Conservation (phyloP, 768 basidiomycete species). For the Sarcomyxa edulis region DNA sequence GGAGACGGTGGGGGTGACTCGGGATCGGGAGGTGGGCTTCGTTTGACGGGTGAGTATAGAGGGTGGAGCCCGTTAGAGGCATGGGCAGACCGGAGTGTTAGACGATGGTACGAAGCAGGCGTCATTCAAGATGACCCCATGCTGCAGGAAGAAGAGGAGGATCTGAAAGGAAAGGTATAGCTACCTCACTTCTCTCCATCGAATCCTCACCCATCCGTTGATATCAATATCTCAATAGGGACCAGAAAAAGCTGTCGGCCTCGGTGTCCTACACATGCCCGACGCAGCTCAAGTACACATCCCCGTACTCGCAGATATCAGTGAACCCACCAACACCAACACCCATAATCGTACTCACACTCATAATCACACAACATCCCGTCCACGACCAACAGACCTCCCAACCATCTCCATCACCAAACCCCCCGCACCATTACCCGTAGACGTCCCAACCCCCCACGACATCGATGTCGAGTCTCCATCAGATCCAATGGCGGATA, state of each 20-base stretch:
- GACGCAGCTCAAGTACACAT: slow-evolving; percentile 53
- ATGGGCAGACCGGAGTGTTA: slow-evolving; percentile 85
- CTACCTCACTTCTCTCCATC: slow-evolving; percentile 1
- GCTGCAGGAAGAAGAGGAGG: slow-evolving; percentile 27
- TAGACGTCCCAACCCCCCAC: slow-evolving; percentile 59
- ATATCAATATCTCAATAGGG: too few relatives aligned
- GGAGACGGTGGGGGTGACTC: slow-evolving; percentile 77
- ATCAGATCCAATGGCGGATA: slow-evolving; percentile 35
- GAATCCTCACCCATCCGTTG: too few relatives aligned
- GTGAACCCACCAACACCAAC: slow-evolving; percentile 30
- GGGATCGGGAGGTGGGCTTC: slow-evolving; percentile 63
- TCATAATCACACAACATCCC: slow-evolving; percentile 10
- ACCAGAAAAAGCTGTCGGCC: too few relatives aligned
- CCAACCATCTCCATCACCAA: slow-evolving; percentile 64
- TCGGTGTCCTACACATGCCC: slow-evolving; percentile 2
- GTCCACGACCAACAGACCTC: slow-evolving; percentile 22
- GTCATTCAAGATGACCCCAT: slow-evolving; percentile 49
- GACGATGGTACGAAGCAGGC: slow-evolving; percentile 82
- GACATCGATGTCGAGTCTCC: slow-evolving; percentile 48
- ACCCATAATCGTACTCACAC: slow-evolving; percentile 10
- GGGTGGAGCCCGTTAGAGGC: slow-evolving; percentile 94
- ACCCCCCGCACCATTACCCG: slow-evolving; percentile 65
- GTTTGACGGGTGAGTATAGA: slow-evolving; percentile 78
- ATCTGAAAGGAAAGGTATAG: slow-evolving; percentile 48
- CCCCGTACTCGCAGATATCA: slow-evolving; percentile 46